Evolutionary conservation across 176 grass and related monocot genomes (phyloP), one percentile per base, ranked within the genome.

Genomic region (Hordeum marinum): DNA sequence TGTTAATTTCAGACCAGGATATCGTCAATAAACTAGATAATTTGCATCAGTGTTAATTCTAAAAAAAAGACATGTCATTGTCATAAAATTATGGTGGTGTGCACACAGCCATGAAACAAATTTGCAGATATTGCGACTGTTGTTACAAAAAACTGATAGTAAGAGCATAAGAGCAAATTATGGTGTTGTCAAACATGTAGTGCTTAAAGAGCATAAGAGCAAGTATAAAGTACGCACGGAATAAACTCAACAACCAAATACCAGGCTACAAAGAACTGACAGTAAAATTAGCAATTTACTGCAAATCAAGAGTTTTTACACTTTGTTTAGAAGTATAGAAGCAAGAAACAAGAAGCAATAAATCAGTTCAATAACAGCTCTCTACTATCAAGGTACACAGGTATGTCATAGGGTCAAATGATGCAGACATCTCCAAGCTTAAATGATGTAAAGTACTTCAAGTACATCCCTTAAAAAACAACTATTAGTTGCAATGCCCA

Each of bases 1-100:
- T 3, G 14, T 34, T 50, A 77, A 85, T 32, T 85, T 60, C 20
- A 76, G 67, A 85, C 40, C 55, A 84, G 71, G 3, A 82, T 50
- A 42, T 60, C 23, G 40, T 4, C 46, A 75, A 77, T 32, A 76
- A 77, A 84, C 34, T 79, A 18, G 62, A 68, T 89, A 32, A 71
- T 82, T 77, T 77, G 50, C 8, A 62, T 60, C n/a, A 76, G 34
- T 55, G 21, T n/a, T 79, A 37, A 60, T 61, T 78, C 4, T 59
- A 78, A 39, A 71, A 4, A 4, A 78, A 46, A 77, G 20, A 55
- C 21, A 80, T 23, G 37, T 7, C n/a, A 60, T 35, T 68, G 27
- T 61, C 45, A 76, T 9, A 40, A 67, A 76, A 58, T 75, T 55
- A 80, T 75, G 32, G 58, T 31, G 32, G 11, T n/a, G 7, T 23